Percentiles rank a stretch among this genome's conserved stretches.
These are phyloP conservation scores for Chlamydomonas sp. DNA, from an alignment of 139 green algal genomes.

Conservation along the genomic window DNA sequence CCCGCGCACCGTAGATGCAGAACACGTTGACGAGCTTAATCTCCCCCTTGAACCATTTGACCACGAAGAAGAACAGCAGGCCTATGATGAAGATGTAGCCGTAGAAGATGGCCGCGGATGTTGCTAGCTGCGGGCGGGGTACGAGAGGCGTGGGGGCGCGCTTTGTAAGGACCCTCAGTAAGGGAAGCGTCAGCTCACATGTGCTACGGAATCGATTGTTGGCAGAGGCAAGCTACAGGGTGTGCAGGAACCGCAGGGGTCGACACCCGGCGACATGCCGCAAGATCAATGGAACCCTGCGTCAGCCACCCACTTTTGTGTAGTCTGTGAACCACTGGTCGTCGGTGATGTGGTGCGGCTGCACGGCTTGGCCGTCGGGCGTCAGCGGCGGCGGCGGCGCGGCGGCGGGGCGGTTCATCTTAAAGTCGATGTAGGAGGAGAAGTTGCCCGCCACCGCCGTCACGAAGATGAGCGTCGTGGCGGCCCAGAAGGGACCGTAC, in stretches of 20 bases:
- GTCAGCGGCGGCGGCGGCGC: conserved; percentile 53
- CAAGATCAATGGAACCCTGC: not conserved
- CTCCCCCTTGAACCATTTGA: conserved; percentile 69
- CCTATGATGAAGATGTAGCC: conserved; percentile 82
- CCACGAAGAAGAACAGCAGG: conserved; percentile 60
- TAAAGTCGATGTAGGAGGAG: conserved; percentile 71
- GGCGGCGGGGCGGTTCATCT: conserved; percentile 15
- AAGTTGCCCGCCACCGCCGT: conserved; percentile 81
- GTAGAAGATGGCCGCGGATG: conserved; percentile 84
- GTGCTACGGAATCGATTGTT: too few relatives aligned
- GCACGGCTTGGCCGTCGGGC: not conserved
- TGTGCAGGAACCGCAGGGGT: too few relatives aligned
- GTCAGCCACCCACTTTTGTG: conserved; percentile 45
- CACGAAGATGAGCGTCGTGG: conserved; percentile 88
- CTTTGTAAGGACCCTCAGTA: too few relatives aligned
- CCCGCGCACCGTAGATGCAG: conserved; percentile 80
- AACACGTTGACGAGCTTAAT: conserved; percentile 77
- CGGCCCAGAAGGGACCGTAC: conserved; percentile 91
- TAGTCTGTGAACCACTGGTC: conserved; percentile 68
- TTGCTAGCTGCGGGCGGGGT: conserved; percentile 51
- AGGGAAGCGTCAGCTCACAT: not conserved
- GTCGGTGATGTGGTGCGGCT: not conserved
- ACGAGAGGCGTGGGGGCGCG: not conserved
- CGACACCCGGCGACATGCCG: not conserved
- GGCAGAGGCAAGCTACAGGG: too few relatives aligned